Conservation (phyloP, 805 yeast genomes). For the Metschnikowia hibisci region DNA sequence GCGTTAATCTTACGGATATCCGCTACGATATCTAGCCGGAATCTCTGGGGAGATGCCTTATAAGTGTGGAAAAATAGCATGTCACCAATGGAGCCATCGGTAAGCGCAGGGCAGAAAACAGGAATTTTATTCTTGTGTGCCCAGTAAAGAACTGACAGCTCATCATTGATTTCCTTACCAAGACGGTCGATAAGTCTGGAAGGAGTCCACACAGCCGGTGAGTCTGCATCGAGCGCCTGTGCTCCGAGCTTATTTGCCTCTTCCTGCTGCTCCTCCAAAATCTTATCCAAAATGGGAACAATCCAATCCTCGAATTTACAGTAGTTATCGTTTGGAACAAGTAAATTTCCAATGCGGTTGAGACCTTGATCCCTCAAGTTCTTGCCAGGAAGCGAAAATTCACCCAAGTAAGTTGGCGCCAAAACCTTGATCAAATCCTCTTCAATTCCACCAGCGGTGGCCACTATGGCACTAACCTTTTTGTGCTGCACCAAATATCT, state of each 20-base stretch:
- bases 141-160: conserved; percentile 92
- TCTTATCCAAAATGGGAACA: conserved; percentile 83
- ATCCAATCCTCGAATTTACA: conserved; percentile 99
- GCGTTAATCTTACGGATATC: conserved; percentile 91
- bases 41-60: conserved; percentile 85
- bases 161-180: conserved; percentile 94
- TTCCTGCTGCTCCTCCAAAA: conserved; percentile 84
- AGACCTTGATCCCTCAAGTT: conserved; percentile 88
- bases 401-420: conserved; percentile 96
- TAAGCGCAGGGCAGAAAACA: conserved; percentile 92
- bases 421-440: conserved; percentile 95
- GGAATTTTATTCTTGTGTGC: conserved; percentile 97
- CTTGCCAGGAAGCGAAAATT: conserved; percentile 76
- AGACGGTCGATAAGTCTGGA: conserved; percentile 86
- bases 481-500: conserved; percentile 88
- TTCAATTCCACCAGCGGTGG: conserved; percentile 98
- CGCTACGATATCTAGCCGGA: conserved; percentile 87
- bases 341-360: conserved; percentile 94
- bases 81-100: conserved; percentile 98
- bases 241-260: conserved; percentile 49
- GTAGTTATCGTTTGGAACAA: conserved; percentile 97
- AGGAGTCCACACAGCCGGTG: conserved; percentile 86
- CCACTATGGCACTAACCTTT: conserved; percentile 90
- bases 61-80: conserved; percentile 98
- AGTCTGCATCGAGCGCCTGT: conserved; percentile 57